Base-by-base conservation (phyloP, 257 asterid species). In the Scutellaria galericulata region DNA sequence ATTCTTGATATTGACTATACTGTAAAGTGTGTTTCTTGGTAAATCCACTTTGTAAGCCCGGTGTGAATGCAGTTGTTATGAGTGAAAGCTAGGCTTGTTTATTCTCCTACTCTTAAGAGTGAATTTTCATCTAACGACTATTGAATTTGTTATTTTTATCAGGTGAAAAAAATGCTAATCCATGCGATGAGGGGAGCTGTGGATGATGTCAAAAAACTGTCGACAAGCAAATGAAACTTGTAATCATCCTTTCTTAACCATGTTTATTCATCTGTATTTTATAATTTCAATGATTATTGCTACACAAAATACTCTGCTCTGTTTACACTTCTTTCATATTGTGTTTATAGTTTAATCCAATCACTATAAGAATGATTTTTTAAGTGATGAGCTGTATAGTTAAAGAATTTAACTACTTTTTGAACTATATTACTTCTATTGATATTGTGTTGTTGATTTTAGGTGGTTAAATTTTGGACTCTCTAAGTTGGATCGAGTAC, bases 131-230 rank as follows among this genome's bases (percentile, higher is more conserved):
- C 9, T 39, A 13, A 35, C 57, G 45, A 10, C 60, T 67, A 31
- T 11, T 7, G 5, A 13, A 7, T 45, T 7, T 64, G 47, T 0
- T 11, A 4, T 31, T 50, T 47, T 63, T 7, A 14, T 35, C 18
- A 80, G 84, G 82, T 77, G 73, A 81, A 77, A 73, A 81, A 81
- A 74, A 56, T 81, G 80, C 7, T 78, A 15, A 22, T 77, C 56
- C 73, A 74, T 66, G 80, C 85, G 47, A 54, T 81, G 77, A 2
- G 56, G 7, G 22, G 48, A 1, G 85, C 85, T 13, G 82, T 81
- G 48, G 4, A 40, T 37, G 75, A 69, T 37, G 70, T 48, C 3
- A 47, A 58, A 8, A n/a, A 1, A 1, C 15, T 1, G 9, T 41
- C 63, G 0, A 13, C 68, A 55, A 3, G 8, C 70, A 4, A 64